phyloP scores from a whole-genome alignment of 441 rosid species.

The Pelargonium australe region DNA sequence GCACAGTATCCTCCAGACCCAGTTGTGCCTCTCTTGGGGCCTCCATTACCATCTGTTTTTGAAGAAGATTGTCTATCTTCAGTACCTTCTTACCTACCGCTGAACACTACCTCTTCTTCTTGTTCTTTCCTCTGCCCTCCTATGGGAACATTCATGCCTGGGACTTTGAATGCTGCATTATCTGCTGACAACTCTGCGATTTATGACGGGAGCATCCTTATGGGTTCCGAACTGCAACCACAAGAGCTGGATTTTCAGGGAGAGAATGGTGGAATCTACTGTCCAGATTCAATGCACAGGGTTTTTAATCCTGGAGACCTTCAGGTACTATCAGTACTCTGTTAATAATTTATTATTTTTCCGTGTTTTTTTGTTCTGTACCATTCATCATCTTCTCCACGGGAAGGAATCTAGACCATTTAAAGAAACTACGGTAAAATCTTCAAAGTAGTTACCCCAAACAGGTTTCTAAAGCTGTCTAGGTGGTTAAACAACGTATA shows the following conservation, averaged over 20 bases:
- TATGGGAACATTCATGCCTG: slow-evolving; percentile 40
- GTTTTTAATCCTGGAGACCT: slow-evolving; percentile 48
- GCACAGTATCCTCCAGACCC: background rate
- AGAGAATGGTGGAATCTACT: slow-evolving; percentile 55
- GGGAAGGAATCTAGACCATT: no score
- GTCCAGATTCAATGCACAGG: slow-evolving; percentile 38
- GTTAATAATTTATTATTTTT: no score
- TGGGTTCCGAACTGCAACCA: slow-evolving; percentile 47
- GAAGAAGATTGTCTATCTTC: slow-evolving; percentile 79
- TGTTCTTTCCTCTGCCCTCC: slow-evolving; percentile 43
- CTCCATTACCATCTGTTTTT: slow-evolving; percentile 36
- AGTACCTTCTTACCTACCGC: slow-evolving; percentile 53
- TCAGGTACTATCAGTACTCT: slow-evolving; percentile 36
- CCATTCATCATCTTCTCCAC: no score
- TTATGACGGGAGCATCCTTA: slow-evolving; percentile 34
- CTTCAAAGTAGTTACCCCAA: no score
- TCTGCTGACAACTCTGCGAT: slow-evolving; percentile 46
- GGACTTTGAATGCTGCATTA: slow-evolving; percentile 36
- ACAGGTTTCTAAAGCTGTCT: no score
- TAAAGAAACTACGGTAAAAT: no score
- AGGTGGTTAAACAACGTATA: no score
- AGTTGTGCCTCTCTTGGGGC: background rate
- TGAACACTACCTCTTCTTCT: slow-evolving; percentile 60
- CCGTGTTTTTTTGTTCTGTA: no score
- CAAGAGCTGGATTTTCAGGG: slow-evolving; percentile 55